Percentiles rank a stretch among this genome's conserved stretches.
phyloP scores from a whole-genome alignment of 345 rosid species.

The Brassica juncea region DNA sequence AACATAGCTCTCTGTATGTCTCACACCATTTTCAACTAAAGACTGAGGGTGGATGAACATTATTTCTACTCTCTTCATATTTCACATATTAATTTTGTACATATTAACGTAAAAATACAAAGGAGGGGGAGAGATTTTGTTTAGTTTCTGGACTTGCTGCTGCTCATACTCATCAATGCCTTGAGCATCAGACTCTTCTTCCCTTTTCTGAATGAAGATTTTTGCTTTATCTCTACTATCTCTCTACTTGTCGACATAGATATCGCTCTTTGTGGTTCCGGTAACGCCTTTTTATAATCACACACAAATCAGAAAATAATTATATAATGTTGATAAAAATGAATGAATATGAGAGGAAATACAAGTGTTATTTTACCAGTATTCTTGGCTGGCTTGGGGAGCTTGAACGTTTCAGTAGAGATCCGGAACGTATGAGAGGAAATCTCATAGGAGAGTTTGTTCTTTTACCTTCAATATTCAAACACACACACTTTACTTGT shows the following conservation, averaged over 20 bases:
- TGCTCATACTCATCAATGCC: conserved; percentile 67
- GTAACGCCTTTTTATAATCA: conserved; percentile 15
- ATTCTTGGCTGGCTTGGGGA: conserved; percentile 47
- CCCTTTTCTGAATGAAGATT: conserved; percentile 36
- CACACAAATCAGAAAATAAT: not conserved
- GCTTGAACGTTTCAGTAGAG: conserved; percentile 53
- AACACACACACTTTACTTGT: not conserved
- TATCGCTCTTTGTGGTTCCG: conserved; percentile 53
- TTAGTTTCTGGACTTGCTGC: conserved; percentile 46
- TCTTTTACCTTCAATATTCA: conserved; percentile 47
- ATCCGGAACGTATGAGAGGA: conserved; percentile 50
- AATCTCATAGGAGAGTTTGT: conserved; percentile 54
- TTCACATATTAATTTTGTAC: not conserved
- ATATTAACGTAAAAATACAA: not conserved
- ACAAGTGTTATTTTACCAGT: conserved; percentile 39
- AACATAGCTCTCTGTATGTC: not conserved
- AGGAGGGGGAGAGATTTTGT: not conserved
- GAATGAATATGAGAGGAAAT: not conserved
- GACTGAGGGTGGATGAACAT: not conserved
- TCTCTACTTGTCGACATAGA: conserved; percentile 46
- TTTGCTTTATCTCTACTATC: conserved; percentile 54
- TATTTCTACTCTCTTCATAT: not conserved
- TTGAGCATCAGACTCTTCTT: conserved; percentile 45
- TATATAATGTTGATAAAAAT: conserved; percentile 34
- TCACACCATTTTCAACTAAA: not conserved